Conservation (phyloP, 2,329 filamentous ascomycete genomes). For the Diplodia mutila region DNA sequence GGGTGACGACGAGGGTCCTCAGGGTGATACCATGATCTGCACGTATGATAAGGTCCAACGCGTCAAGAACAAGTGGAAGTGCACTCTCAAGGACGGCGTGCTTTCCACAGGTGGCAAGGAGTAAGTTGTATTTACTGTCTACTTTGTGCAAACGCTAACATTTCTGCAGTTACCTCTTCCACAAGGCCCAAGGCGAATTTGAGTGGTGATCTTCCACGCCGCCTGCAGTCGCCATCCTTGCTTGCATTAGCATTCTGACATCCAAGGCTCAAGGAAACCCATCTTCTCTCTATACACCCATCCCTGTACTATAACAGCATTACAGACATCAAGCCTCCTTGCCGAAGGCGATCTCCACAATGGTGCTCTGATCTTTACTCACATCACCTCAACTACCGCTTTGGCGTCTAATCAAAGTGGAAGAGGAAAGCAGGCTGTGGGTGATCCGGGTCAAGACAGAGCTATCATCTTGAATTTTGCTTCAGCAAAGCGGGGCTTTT, state of each 20-base stretch:
- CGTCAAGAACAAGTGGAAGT: conserved; percentile 98
- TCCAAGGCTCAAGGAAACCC: neutral
- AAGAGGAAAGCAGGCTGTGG: neutral
- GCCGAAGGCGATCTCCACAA: conserved; percentile 5
- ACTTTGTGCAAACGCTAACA: conserved; percentile 11
- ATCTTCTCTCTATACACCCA: neutral
- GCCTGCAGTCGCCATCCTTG: neutral
- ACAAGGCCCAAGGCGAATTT: conserved; percentile 96
- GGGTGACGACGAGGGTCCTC: conserved; percentile 82
- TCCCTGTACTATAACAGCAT: conserved; percentile 18
- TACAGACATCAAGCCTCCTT: neutral
- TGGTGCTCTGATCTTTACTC: neutral
- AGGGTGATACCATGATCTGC: conserved; percentile 93
- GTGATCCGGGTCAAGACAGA: neutral
- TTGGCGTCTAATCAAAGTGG: neutral
- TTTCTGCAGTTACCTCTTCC: conserved; percentile 78
- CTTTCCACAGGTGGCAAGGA: conserved; percentile 92
- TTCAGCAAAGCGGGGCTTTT: neutral
- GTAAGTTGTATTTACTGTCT: conserved; percentile 49
- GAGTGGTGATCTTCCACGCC: conserved; percentile 73
- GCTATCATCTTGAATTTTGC: neutral
- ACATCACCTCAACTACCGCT: neutral
- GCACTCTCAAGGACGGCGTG: conserved; percentile 94
- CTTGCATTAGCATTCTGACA: neutral
- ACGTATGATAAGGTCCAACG: conserved; percentile 99